Evolutionary conservation across 345 rosid species (phyloP).

Genomic region (Murraya paniculata): DNA sequence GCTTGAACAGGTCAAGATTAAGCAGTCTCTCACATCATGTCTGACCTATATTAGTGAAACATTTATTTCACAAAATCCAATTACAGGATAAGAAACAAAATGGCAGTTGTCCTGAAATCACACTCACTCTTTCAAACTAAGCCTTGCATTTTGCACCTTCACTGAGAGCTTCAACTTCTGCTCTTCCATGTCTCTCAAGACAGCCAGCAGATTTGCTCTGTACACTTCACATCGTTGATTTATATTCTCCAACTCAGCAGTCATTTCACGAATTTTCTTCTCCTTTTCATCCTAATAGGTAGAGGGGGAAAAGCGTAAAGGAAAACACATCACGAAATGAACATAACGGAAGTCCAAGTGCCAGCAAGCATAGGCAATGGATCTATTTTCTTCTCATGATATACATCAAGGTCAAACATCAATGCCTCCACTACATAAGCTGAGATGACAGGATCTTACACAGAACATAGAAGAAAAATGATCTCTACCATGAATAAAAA

Average conservation of each 20-base stretch:
- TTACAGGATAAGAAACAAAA: background rate
- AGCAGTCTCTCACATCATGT: background rate
- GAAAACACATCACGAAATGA: background rate
- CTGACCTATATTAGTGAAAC: background rate
- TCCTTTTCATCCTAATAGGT: constrained; percentile 59
- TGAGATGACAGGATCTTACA: background rate
- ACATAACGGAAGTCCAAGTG: background rate
- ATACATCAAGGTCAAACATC: background rate
- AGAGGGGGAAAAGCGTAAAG: background rate
- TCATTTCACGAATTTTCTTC: constrained; percentile 59
- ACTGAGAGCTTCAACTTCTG: constrained; percentile 76
- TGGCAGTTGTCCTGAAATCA: background rate
- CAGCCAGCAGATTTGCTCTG: constrained; percentile 56
- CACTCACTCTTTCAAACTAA: constrained; percentile 64
- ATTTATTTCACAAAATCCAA: background rate
- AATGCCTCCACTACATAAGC: background rate
- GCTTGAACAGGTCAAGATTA: no score
- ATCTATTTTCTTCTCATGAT: background rate
- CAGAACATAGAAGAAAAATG: background rate
- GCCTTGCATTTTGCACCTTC: constrained; percentile 83
- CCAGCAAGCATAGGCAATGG: background rate
- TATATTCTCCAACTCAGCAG: constrained; percentile 57
- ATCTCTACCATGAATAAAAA: background rate
- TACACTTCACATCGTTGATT: constrained; percentile 72
- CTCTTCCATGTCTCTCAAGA: constrained; percentile 85